Evolutionary conservation across 2,329 filamentous ascomycete species (phyloP).

Genomic region (Westerdykella aurantiaca): DNA sequence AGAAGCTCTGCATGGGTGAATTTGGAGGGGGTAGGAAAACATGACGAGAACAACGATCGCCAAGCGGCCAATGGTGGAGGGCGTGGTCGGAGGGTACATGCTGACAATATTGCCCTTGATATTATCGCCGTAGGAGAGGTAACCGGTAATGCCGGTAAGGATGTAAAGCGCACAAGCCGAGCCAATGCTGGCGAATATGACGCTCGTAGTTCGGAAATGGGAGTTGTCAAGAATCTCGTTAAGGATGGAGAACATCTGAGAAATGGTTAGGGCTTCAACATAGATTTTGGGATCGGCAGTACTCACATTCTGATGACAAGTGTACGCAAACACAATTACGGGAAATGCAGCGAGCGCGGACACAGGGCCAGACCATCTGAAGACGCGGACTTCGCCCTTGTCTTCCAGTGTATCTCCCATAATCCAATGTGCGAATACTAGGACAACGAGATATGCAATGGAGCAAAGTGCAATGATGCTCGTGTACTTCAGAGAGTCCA

Average conservation of each 20-base stretch:
- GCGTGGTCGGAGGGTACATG: slow-evolving; percentile 61
- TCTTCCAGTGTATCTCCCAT: slow-evolving; percentile 68
- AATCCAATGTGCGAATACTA: slow-evolving; percentile 89
- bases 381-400: slow-evolving; percentile 66
- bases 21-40: slow-evolving; percentile 92
- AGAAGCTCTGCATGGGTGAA: slow-evolving; percentile 93
- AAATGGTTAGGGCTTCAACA: slow-evolving; percentile 6
- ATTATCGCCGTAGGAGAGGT: slow-evolving; percentile 87
- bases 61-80: slow-evolving; percentile 86
- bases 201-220: slow-evolving; percentile 68
- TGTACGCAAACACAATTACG: slow-evolving; percentile 98
- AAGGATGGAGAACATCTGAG: slow-evolving; percentile 93
- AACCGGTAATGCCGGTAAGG: slow-evolving; percentile 88
- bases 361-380: slow-evolving; percentile 74
- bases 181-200: slow-evolving; percentile 79
- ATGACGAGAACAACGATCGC: slow-evolving; percentile 95
- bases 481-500: slow-evolving; percentile 97
- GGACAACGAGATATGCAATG: slow-evolving; percentile 86
- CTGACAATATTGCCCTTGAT: slow-evolving; percentile 89
- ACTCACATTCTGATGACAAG: slow-evolving; percentile 88
- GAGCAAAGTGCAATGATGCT: slow-evolving; percentile 85
- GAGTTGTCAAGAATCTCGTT: slow-evolving; percentile 90
- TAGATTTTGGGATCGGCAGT: background rate
- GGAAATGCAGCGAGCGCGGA: slow-evolving; percentile 79
- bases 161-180: slow-evolving; percentile 83